Conservation (phyloP, 192 early-diverging fungal species). For the Entrophospora sp. region DNA sequence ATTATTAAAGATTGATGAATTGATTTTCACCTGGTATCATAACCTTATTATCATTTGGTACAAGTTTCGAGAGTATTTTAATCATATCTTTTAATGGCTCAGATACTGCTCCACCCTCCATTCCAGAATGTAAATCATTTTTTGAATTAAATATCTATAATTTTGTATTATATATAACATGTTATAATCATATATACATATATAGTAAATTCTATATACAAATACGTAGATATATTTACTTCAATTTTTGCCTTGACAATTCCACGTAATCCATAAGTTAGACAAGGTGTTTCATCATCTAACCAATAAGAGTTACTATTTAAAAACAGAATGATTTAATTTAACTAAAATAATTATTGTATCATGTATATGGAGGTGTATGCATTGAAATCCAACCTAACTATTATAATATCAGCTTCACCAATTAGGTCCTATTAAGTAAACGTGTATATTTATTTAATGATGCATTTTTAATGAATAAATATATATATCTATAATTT, state of each 20-base stretch:
- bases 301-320: slow-evolving; percentile 72
- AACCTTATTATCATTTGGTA: slow-evolving; percentile 46
- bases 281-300: slow-evolving; percentile 63
- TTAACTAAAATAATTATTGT: slow-evolving; percentile 17
- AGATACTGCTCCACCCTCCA: slow-evolving; percentile 65
- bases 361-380: too few relatives aligned
- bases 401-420: slow-evolving; percentile 44
- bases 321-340: slow-evolving; percentile 18
- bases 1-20: too few relatives aligned
- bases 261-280: slow-evolving; percentile 73
- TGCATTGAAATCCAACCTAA: slow-evolving; percentile 38
- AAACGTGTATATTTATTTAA: not conserved
- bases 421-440: slow-evolving; percentile 33
- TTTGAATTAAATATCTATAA: slow-evolving; percentile 31
- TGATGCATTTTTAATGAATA: not conserved
- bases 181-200: not conserved
- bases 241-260: slow-evolving; percentile 56
- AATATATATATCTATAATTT: not conserved
- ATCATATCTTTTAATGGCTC: slow-evolving; percentile 63
- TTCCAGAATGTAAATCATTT: slow-evolving; percentile 68
- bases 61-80: slow-evolving; percentile 49
- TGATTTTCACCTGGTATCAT: slow-evolving; percentile 54
- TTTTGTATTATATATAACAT: not conserved
- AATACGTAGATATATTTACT: slow-evolving; percentile 30
- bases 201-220: not conserved